These are phyloP conservation scores for Carex arenaria DNA, from an alignment of 202 grass and related monocot genomes.

Conservation along the genomic window DNA sequence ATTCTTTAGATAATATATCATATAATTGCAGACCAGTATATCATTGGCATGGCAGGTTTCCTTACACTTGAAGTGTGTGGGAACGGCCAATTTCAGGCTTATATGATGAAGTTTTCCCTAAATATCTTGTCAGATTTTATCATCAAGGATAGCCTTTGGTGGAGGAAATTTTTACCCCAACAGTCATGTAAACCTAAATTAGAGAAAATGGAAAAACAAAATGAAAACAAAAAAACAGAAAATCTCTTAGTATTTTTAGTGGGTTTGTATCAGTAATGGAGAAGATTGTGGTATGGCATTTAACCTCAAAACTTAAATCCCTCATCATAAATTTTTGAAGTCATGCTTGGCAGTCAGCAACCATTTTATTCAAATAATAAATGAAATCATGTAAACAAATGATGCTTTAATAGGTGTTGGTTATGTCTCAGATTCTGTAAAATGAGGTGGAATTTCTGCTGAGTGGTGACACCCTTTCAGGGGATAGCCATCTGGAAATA, in stretches of 20 bases:
- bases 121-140: no score
- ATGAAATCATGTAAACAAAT: neutral
- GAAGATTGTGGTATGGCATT: no score
- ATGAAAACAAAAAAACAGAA: no score
- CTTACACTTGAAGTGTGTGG: neutral
- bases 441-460: neutral
- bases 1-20: neutral
- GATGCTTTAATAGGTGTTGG: neutral
- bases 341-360: neutral
- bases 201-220: no score
- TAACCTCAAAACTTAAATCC: no score
- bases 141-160: no score
- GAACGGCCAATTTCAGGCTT: neutral
- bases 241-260: no score
- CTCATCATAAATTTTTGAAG: no score
- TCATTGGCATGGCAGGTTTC: neutral
- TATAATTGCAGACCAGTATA: neutral
- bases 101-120: no score
- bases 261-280: no score
- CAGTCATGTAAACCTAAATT: no score
- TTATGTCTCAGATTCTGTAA: neutral
- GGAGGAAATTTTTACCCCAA: no score
- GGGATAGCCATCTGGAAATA: neutral
- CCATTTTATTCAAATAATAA: neutral
- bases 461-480: neutral